Conservation (phyloP, 176 grass and related monocot species). For the Triticum aestivum region IWGSC_CS_RefSeq_v2.1 NC_057799.1:419866320-419866819, state of each 20-base stretch:
- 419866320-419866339: too few species aligned
- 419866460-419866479: not conserved
- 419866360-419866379: too few species aligned
- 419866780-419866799: not conserved
- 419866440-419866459: not conserved
- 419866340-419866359: too few species aligned
- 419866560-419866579: slow-evolving; percentile 36
- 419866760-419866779: not conserved
- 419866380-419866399: too few species aligned
- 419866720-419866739: slow-evolving; percentile 18
- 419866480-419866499: slow-evolving; percentile 15
- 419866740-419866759: slow-evolving; percentile 8
- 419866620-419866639: slow-evolving; percentile 6
- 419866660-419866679: not conserved
- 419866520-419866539: slow-evolving; percentile 47
- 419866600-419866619: slow-evolving; percentile 15
- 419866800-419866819: slow-evolving; percentile 24
- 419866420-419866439: not conserved
- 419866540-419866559: slow-evolving; percentile 47
- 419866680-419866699: slow-evolving; percentile 20
- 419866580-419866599: slow-evolving; percentile 2
- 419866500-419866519: slow-evolving; percentile 28
- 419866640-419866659: not conserved
- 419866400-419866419: too few species aligned
- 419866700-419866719: slow-evolving; percentile 27